These are phyloP conservation scores for Xerocomus spinulosus DNA, from an alignment of 768 basidiomycete genomes.

Conservation along the genomic window DNA sequence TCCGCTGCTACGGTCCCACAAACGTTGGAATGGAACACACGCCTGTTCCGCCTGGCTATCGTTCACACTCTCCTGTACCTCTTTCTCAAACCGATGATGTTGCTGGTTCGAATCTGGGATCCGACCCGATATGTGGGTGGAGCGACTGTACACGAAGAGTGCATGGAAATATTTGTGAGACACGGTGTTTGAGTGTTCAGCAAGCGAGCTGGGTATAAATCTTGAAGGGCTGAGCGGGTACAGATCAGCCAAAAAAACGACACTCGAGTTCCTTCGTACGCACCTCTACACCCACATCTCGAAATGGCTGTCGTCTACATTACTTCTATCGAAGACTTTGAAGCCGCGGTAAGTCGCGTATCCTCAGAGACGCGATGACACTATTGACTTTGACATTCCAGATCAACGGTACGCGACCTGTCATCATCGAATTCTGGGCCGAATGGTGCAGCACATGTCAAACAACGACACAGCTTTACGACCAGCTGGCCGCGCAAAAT, in stretches of 20 bases:
- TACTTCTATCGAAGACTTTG: conserved; percentile 27
- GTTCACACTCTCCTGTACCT: conserved; percentile 15
- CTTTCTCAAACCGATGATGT: conserved; percentile 14
- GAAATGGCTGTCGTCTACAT: conserved; percentile 23
- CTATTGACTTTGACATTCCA: conserved; percentile 10
- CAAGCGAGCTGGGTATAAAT: conserved; percentile 30
- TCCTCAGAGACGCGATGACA: conserved; percentile 1
- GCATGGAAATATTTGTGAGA: conserved; percentile 9
- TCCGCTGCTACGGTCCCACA: conserved; percentile 24
- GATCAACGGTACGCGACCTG: conserved; percentile 21
- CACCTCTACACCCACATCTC: conserved; percentile 6
- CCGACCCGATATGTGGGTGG: conserved; percentile 20
- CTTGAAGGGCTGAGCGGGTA: conserved; percentile 3
- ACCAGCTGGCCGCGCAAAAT: conserved; percentile 26
- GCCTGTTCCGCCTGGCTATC: conserved; percentile 27
- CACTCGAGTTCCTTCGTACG: conserved; percentile 10
- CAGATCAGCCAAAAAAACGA: conserved; percentile 18
- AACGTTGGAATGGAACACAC: conserved; percentile 28
- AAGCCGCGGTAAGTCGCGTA: conserved; percentile 15
- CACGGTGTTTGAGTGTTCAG: conserved; percentile 9
- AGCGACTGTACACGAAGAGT: conserved; percentile 10
- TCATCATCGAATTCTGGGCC: conserved; percentile 31
- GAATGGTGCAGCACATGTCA: conserved; percentile 28
- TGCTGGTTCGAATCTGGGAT: conserved; percentile 21
- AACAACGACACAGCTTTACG: conserved; percentile 17